Base-by-base conservation (phyloP, 1,284 basidiomycete species). In the Meripilus lineatus region DNA sequence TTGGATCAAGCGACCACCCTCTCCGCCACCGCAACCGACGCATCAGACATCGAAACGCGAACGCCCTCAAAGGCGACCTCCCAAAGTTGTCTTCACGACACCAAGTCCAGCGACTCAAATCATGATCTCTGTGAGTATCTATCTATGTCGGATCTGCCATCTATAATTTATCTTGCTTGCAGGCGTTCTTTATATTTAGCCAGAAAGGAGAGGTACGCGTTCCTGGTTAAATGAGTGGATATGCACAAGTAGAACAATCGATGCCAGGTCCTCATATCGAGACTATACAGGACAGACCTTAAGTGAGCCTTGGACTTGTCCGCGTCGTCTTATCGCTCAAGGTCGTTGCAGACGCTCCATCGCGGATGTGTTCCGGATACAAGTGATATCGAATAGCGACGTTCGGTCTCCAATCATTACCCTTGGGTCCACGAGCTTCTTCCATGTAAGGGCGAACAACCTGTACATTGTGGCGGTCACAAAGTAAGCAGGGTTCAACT, bases 151-250 rank as follows among this genome's bases (percentile, higher is more conserved):
- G 20, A 32, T 26, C 32, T 28, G 28, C 28, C 40, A n/a, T 32
- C 40, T n/a, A 15, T 4, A n/a, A 33, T 10, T 20, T 36, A 28
- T 34, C 17, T 38, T 25, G 3, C 15, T 14, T n/a, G 3, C 37
- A 93, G 89, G 93, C 91, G 42, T 94, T 97, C 80, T 97, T 97
- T 69, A 90, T 96, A 51, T 96, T 96, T 76, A 97, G 95, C 61
- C 90, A 93, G 67, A 96, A 96, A 68, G 94, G 93, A 62, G 94
- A 97, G 79, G 91, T 93, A 54, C 46, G 77, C 48, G 41, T 17
- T 39, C n/a, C n/a, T n/a, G n/a, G n/a, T n/a, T n/a, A n/a, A n/a
- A n/a, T n/a, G n/a, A n/a, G n/a, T n/a, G n/a, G n/a, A 38, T 23
- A 14, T 34, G 35, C 26, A 36, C 32, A 48, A 35, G 39, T 47